Percentiles rank a stretch among this genome's conserved stretches.
Evolutionary conservation across 140 eudicot species (phyloP).

Genomic region (Bidens hawaiensis): DNA sequence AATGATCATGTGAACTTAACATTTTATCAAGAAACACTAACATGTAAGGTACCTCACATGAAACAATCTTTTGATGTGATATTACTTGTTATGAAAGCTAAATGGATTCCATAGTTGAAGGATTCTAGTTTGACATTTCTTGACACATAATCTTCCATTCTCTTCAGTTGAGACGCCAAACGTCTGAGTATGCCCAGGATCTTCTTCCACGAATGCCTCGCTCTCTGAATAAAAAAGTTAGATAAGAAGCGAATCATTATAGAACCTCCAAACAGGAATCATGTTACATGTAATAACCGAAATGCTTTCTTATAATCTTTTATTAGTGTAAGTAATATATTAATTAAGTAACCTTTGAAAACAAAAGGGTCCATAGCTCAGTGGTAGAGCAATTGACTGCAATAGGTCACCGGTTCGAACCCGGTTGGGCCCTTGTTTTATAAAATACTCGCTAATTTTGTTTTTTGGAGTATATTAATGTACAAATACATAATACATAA

Average conservation of each 20-base stretch:
- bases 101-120: conserved; percentile 53
- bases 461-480: too few species aligned
- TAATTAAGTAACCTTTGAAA: neutral
- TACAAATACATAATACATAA: too few species aligned
- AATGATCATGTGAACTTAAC: too few species aligned
- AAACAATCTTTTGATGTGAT: neutral
- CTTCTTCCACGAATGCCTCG: conserved; percentile 20
- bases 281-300: too few species aligned
- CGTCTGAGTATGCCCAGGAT: conserved; percentile 37
- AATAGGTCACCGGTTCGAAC: conserved; percentile 99
- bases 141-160: conserved; percentile 61
- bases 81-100: conserved; percentile 48
- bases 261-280: too few species aligned
- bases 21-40: too few species aligned
- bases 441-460: too few species aligned
- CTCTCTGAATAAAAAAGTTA: conserved; percentile 25
- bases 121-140: conserved; percentile 61
- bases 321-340: too few species aligned
- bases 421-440: conserved; percentile 97
- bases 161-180: conserved; percentile 49
- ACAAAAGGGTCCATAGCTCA: conserved; percentile 93
- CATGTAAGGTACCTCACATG: too few species aligned
- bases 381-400: conserved; percentile 99
- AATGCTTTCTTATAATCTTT: too few species aligned
- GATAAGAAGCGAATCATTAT: neutral